These are phyloP conservation scores for Martiniozyma asiatica DNA, from an alignment of 1,139 yeast species.

Conservation along the genomic window DNA sequence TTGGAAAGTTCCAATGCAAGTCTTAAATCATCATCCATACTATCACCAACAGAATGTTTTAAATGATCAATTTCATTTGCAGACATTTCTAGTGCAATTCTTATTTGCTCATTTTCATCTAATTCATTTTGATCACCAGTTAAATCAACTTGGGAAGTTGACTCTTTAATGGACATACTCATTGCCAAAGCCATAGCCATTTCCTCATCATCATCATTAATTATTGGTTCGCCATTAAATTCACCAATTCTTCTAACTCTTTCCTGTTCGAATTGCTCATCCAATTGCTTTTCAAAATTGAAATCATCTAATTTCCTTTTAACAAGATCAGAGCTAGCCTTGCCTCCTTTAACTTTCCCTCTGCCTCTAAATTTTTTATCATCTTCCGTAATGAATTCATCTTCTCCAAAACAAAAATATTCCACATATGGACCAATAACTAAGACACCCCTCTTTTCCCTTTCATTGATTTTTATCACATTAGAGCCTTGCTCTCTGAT, in stretches of 20 bases:
- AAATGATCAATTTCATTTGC: neutral
- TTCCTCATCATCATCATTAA: slow-evolving; percentile 16
- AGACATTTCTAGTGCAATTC: slow-evolving; percentile 9
- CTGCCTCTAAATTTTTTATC: slow-evolving; percentile 2
- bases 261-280: slow-evolving; percentile 6
- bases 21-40: slow-evolving; percentile 13
- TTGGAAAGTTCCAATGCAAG: slow-evolving; percentile 17
- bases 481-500: slow-evolving; percentile 14
- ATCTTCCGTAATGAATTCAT: slow-evolving; percentile 1
- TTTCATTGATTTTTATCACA: slow-evolving; percentile 29
- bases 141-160: too few relatives aligned
- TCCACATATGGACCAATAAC: slow-evolving; percentile 47
- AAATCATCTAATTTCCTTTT: slow-evolving; percentile 9
- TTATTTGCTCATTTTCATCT: slow-evolving; percentile 15
- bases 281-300: slow-evolving; percentile 11
- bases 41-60: slow-evolving; percentile 2
- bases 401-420: slow-evolving; percentile 50
- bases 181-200: slow-evolving; percentile 7
- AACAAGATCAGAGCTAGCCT: slow-evolving; percentile 7
- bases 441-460: slow-evolving; percentile 33
- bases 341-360: slow-evolving; percentile 6
- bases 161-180: too few relatives aligned
- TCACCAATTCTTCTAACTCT: slow-evolving; percentile 10
- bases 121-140: slow-evolving; percentile 9
- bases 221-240: too few relatives aligned